phyloP scores from a whole-genome alignment of 441 rosid genomes.

The Populus hybrid region DNA sequence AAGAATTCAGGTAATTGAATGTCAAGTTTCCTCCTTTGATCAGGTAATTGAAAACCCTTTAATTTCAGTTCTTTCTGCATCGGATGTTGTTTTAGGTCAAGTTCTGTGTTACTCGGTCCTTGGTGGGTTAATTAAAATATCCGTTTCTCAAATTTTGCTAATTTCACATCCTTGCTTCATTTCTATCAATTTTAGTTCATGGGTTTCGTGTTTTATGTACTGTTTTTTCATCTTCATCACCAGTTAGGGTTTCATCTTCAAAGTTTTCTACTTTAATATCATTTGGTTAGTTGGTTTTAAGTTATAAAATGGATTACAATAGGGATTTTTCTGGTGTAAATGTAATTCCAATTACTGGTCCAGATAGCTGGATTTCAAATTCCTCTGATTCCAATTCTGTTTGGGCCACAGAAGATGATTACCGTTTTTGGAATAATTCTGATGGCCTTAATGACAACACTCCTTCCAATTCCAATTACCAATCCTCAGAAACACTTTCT shows the following conservation, averaged over 20 bases:
- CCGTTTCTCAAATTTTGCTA: not conserved
- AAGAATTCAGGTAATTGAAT: not conserved
- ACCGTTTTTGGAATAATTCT: constrained; percentile 45
- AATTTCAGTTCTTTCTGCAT: not conserved
- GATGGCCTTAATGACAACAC: constrained; percentile 31
- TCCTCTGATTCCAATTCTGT: constrained; percentile 39
- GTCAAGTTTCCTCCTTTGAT: not conserved
- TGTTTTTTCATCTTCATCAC: not conserved
- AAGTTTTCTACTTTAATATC: not conserved
- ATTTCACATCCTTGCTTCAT: not conserved
- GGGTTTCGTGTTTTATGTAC: constrained; percentile 2
- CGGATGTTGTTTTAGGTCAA: not conserved
- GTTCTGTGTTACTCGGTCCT: not conserved
- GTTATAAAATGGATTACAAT: constrained; percentile 46
- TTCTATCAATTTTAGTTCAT: constrained; percentile 17
- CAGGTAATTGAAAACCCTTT: not conserved
- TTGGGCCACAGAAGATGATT: constrained; percentile 84
- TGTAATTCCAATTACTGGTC: constrained; percentile 49
- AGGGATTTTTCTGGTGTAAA: constrained; percentile 49
- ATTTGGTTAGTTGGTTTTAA: not conserved
- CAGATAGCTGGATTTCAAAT: constrained; percentile 54
- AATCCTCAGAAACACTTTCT: constrained; percentile 41
- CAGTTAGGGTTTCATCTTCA: constrained; percentile 27
- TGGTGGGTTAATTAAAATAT: not conserved
- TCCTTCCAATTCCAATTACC: constrained; percentile 43